These are phyloP conservation scores for Perkinsus marinus DNA, from an alignment of 169 alveolate species.

Conservation along the genomic window DNA sequence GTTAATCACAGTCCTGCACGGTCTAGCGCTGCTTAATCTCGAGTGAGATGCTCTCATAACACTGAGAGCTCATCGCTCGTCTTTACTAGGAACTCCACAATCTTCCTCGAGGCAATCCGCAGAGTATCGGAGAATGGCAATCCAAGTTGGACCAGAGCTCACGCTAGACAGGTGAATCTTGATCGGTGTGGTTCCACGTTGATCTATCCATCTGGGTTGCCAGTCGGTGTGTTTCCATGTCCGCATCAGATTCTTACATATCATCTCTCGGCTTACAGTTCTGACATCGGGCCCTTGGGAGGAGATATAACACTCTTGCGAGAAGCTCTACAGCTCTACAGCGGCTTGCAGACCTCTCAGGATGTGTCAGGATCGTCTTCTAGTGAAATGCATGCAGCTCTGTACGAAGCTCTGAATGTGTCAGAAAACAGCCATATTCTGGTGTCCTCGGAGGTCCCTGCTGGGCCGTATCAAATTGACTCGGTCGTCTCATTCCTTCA, in stretches of 20 bases:
- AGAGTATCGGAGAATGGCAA: neutral
- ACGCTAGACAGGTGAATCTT: neutral
- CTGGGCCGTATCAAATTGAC: neutral
- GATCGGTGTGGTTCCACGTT: neutral
- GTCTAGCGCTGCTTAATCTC: neutral
- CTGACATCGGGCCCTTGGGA: neutral
- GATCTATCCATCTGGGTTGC: neutral
- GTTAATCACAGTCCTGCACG: neutral
- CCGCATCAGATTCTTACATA: neutral
- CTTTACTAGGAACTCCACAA: neutral
- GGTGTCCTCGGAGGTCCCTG: neutral
- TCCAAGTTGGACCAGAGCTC: neutral
- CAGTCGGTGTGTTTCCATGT: too few species aligned
- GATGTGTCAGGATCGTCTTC: neutral
- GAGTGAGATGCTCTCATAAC: neutral
- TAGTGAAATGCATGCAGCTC: neutral
- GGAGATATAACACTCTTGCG: neutral
- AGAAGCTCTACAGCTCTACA: neutral
- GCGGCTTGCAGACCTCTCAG: neutral
- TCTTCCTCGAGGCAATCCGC: neutral
- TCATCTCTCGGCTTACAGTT: neutral
- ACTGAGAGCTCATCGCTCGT: neutral
- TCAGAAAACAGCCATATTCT: neutral
- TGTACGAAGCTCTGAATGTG: neutral
- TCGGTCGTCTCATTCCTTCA: neutral